These are phyloP conservation scores for Paraglomus occultum DNA, from an alignment of 192 early-diverging fungal genomes.

Conservation along the genomic window DNA sequence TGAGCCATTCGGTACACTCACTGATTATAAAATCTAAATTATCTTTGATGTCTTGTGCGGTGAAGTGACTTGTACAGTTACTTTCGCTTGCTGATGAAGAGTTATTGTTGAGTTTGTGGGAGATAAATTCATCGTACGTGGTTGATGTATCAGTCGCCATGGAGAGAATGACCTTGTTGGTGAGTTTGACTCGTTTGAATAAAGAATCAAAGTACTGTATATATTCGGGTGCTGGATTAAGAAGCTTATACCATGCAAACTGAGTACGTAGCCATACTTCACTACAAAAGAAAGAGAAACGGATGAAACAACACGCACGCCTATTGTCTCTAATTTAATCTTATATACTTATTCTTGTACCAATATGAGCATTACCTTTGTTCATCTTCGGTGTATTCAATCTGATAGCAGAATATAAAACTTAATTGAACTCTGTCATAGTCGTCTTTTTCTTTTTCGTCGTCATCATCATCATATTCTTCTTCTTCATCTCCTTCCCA, in stretches of 20 bases:
- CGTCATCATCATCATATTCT: slow-evolving; percentile 23
- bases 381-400: slow-evolving; percentile 22
- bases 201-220: slow-evolving; percentile 23
- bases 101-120: not conserved
- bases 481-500: slow-evolving; percentile 30
- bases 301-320: too few species aligned
- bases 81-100: slow-evolving; percentile 1
- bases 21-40: slow-evolving; percentile 28
- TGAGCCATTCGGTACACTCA: slow-evolving; percentile 26
- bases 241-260: slow-evolving; percentile 30
- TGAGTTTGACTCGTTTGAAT: slow-evolving; percentile 23
- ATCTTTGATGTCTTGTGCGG: slow-evolving; percentile 27
- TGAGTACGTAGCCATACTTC: slow-evolving; percentile 37
- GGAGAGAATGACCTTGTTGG: slow-evolving; percentile 25
- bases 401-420: slow-evolving; percentile 30
- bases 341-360: too few species aligned
- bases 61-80: slow-evolving; percentile 17
- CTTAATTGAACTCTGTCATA: slow-evolving; percentile 17
- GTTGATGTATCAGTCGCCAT: slow-evolving; percentile 12
- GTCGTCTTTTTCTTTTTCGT: slow-evolving; percentile 2
- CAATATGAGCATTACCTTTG: not conserved
- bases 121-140: slow-evolving; percentile 27
- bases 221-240: slow-evolving; percentile 24
- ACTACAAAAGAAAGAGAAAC: slow-evolving; percentile 5
- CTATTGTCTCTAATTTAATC: too few species aligned